Evolutionary conservation across 805 yeast genomes (phyloP).

Genomic region (Metschnikowia lochheadii): DNA sequence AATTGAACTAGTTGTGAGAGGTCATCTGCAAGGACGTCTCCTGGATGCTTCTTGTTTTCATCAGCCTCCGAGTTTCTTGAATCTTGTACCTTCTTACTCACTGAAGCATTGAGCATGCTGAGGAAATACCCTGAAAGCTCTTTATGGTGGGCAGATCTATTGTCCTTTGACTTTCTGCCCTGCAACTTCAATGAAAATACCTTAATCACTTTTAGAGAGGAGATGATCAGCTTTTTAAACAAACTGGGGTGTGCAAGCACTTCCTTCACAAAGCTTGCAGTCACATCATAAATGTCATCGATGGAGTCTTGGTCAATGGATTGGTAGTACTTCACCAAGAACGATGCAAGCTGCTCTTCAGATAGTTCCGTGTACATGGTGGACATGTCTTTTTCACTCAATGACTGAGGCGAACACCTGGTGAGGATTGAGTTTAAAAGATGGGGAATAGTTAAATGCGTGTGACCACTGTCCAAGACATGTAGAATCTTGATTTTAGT

Average conservation of each 20-base stretch:
- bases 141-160: slow-evolving; percentile 29
- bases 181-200: slow-evolving; percentile 53
- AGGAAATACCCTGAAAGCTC: slow-evolving; percentile 40
- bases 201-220: slow-evolving; percentile 49
- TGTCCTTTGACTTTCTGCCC: slow-evolving; percentile 56
- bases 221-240: slow-evolving; percentile 50
- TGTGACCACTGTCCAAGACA: slow-evolving; percentile 79
- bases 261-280: slow-evolving; percentile 58
- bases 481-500: slow-evolving; percentile 56
- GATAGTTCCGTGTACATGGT: slow-evolving; percentile 45
- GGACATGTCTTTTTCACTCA: slow-evolving; percentile 37
- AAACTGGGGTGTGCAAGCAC: slow-evolving; percentile 42
- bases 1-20: slow-evolving; percentile 9
- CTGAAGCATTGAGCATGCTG: slow-evolving; percentile 22
- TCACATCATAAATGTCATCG: slow-evolving; percentile 70
- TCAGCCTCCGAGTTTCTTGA: background rate
- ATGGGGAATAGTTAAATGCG: slow-evolving; percentile 68
- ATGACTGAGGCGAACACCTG: slow-evolving; percentile 36
- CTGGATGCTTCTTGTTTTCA: slow-evolving; percentile 21
- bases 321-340: slow-evolving; percentile 56
- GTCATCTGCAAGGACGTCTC: slow-evolving; percentile 24
- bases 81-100: slow-evolving; percentile 5
- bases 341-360: slow-evolving; percentile 44
- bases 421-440: slow-evolving; percentile 53
- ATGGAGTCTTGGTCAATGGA: slow-evolving; percentile 72